Percentiles rank a stretch among this genome's conserved stretches.
These are phyloP conservation scores for Filobasidium wieringae DNA, from an alignment of 768 basidiomycete genomes.

Conservation along the genomic window DNA sequence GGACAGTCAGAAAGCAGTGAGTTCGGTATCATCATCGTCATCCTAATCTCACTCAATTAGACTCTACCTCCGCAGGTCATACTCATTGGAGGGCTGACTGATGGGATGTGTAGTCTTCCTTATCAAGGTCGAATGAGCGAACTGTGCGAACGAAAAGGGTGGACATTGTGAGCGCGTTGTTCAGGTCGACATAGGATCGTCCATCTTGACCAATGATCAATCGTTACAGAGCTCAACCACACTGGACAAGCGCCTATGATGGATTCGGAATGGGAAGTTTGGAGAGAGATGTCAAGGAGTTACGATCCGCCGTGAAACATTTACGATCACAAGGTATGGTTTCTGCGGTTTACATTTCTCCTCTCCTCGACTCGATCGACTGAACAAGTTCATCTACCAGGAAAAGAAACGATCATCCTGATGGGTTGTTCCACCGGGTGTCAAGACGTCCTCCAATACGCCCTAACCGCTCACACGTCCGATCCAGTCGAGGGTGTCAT, in stretches of 20 bases:
- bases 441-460: constrained; percentile 34
- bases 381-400: constrained; percentile 15
- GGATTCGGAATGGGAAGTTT: constrained; percentile 27
- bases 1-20: neutral
- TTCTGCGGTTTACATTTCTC: neutral
- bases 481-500: constrained; percentile 30
- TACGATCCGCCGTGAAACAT: constrained; percentile 26
- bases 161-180: constrained; percentile 26
- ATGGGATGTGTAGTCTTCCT: constrained; percentile 21
- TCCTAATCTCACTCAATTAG: too few species aligned
- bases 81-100: constrained; percentile 30
- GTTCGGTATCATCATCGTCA: too few species aligned
- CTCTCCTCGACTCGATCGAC: too few species aligned
- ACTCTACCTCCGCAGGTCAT: constrained; percentile 7
- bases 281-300: constrained; percentile 26
- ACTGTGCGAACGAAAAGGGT: constrained; percentile 17
- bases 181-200: neutral
- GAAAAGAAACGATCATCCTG: constrained; percentile 23
- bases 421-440: constrained; percentile 37
- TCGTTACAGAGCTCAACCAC: constrained; percentile 24
- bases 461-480: constrained; percentile 11
- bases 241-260: constrained; percentile 28
- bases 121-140: constrained; percentile 17
- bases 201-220: neutral
- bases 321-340: constrained; percentile 22